Percentiles rank a stretch among this genome's conserved stretches.
These are phyloP conservation scores for Hyaloscypha hepaticicola DNA, from an alignment of 495 filamentous ascomycete genomes.

Conservation along the genomic window DNA sequence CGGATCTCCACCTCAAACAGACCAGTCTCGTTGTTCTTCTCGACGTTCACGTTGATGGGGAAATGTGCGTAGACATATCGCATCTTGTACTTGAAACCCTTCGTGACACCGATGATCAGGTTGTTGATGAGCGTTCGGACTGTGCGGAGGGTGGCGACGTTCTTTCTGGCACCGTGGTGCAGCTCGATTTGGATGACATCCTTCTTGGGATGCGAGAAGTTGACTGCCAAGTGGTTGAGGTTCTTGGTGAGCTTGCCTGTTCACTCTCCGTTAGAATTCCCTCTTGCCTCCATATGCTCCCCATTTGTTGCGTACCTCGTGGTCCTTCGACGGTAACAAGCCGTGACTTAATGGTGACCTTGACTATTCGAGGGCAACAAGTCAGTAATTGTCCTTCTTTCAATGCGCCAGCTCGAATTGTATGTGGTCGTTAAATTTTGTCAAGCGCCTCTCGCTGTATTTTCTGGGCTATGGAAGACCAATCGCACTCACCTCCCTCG, in stretches of 20 bases:
- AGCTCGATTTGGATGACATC: slow-evolving; percentile 90
- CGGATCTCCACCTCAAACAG: slow-evolving; percentile 92
- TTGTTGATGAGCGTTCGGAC: slow-evolving; percentile 98
- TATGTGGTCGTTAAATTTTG: neutral
- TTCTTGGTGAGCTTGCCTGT: slow-evolving; percentile 92
- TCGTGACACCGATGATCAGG: slow-evolving; percentile 95
- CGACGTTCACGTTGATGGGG: slow-evolving; percentile 99
- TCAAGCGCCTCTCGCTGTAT: neutral
- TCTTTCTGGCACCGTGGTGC: slow-evolving; percentile 96
- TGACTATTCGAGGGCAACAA: slow-evolving; percentile 61
- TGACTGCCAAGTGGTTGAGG: slow-evolving; percentile 92
- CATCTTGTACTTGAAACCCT: slow-evolving; percentile 99
- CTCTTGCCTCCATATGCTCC: slow-evolving; percentile 4
- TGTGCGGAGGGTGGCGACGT: slow-evolving; percentile 94
- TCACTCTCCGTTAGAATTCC: slow-evolving; percentile 27
- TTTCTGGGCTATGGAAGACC: neutral
- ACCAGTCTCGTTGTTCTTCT: slow-evolving; percentile 91
- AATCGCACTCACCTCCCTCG: slow-evolving; percentile 80
- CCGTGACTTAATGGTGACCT: slow-evolving; percentile 92
- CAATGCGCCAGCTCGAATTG: slow-evolving; percentile 12
- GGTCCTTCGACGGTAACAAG: slow-evolving; percentile 95
- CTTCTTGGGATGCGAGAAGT: slow-evolving; percentile 81
- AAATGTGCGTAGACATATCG: slow-evolving; percentile 99
- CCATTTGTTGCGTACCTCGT: slow-evolving; percentile 58
- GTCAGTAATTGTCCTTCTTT: slow-evolving; percentile 34